Evolutionary conservation across 208 protist species (phyloP).

Genomic region (Herpetomonas samuelpessoai): DNA sequence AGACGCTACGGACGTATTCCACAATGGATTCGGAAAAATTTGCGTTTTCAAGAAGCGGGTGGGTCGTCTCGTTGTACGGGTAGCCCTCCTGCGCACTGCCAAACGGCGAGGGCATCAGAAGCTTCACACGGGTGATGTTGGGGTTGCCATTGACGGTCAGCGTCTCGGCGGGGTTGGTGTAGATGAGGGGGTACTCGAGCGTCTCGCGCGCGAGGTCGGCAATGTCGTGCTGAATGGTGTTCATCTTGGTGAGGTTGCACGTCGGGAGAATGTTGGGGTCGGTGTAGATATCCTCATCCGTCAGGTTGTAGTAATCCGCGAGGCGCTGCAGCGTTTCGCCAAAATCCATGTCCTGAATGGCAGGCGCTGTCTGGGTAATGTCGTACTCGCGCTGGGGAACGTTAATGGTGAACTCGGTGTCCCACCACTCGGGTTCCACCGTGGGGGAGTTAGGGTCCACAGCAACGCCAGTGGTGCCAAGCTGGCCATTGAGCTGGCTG

Average conservation of each 20-base stretch:
- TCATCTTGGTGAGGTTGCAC: slow-evolving; percentile 45
- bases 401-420: slow-evolving; percentile 32
- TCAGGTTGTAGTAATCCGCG: slow-evolving; percentile 52
- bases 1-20: slow-evolving; percentile 11
- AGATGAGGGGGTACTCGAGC: slow-evolving; percentile 55
- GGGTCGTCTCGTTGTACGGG: slow-evolving; percentile 32
- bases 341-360: slow-evolving; percentile 18
- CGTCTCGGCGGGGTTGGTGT: slow-evolving; percentile 26
- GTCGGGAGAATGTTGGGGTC: slow-evolving; percentile 51
- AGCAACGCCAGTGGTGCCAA: slow-evolving; percentile 16
- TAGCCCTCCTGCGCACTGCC: slow-evolving; percentile 10
- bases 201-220: slow-evolving; percentile 18
- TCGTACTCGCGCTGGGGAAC: slow-evolving; percentile 46
- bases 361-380: slow-evolving; percentile 12
- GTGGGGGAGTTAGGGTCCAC: slow-evolving; percentile 12
- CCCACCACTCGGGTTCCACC: slow-evolving; percentile 32
- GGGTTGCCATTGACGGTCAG: slow-evolving; percentile 16
- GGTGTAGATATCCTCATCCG: slow-evolving; percentile 41
- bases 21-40: slow-evolving; percentile 19
- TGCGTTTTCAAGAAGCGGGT: slow-evolving; percentile 13
- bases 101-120: slow-evolving; percentile 63
- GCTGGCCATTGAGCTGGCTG: slow-evolving; percentile 19
- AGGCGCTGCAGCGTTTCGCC: slow-evolving; percentile 18
- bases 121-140: slow-evolving; percentile 60
- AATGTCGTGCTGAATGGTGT: slow-evolving; percentile 22